Evolutionary conservation across 768 basidiomycete species (phyloP), one percentile per base, ranked within the genome.

Genomic region (Suillus placidus): DNA sequence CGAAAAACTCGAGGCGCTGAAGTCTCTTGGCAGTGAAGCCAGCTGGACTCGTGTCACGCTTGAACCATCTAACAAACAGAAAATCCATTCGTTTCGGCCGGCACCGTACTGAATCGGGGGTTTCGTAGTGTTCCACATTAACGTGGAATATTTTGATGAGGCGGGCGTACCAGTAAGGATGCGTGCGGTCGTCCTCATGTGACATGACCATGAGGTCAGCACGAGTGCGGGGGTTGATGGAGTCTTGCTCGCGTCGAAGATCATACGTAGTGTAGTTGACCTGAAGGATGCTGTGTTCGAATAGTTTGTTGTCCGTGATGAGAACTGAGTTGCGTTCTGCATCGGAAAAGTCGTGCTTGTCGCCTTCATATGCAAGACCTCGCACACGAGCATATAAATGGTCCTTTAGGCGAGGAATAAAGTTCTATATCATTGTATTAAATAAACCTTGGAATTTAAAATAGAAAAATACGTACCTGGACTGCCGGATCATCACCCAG

Each of bases 41-140:
- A 14, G 67, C 70, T 0, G 30, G 40, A 58, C 63, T 64, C 0
- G 63, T 66, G 43, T 83, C 78, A 0, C 63, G 43, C 1, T 74
- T 74, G 56, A 81, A 73, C 79, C 81, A 82, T 0, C 72, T 69
- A 0, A 85, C 79, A 72, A 79, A 84, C 1, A 85, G 67, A 18
- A 85, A 77, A 4, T 81, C 74, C 69, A 84, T 78, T 0, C 64
- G 63, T 8, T 68, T 57, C 9, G 58, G 62, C 0, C 30, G n/a
- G 0, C 54, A 63, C 23, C 30, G 66, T 4, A 20, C 32, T 4
- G 72, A 61, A 1, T n/a, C 13, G 0, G 12, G 30, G 23, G 43
- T 23, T 0, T 64, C 10, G 0, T 45, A 2, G 13, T 71, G 52
- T 23, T 66, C 23, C 1, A 70, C 65, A 16, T 61, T 51, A 1